phyloP scores from a whole-genome alignment of 257 asterid genomes.

The Avicennia marina region DNA sequence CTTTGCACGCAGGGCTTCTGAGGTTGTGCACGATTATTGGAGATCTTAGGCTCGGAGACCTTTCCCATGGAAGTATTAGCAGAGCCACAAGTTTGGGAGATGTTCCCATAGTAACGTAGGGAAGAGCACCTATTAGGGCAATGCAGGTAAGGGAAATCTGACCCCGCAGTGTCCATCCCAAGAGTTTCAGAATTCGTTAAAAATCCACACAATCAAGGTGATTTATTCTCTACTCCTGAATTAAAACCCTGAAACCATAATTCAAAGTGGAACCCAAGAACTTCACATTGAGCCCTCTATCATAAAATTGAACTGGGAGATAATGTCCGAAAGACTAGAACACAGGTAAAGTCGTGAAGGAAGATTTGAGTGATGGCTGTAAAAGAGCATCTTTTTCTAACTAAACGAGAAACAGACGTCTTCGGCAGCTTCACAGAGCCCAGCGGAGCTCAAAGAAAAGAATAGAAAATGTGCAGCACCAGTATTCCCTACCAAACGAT shows the following conservation, averaged over 20 bases:
- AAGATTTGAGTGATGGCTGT: constrained; percentile 4
- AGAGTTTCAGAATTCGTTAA: too few relatives aligned
- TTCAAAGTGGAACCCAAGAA: too few relatives aligned
- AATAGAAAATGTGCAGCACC: neutral
- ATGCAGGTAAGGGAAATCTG: too few relatives aligned
- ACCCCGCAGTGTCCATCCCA: too few relatives aligned
- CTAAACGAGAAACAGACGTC: constrained; percentile 12
- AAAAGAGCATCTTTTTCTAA: constrained; percentile 6
- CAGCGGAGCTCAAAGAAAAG: constrained; percentile 2
- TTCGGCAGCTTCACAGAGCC: constrained; percentile 11
- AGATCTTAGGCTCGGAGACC: neutral
- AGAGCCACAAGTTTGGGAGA: neutral
- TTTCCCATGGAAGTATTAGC: neutral
- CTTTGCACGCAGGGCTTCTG: neutral
- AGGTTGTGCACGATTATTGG: neutral
- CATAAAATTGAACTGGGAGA: neutral
- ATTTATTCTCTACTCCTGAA: neutral
- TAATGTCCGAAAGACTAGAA: neutral
- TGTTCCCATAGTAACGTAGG: neutral
- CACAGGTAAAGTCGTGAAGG: neutral
- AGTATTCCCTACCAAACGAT: neutral
- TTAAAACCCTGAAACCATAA: too few relatives aligned
- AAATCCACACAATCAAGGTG: too few relatives aligned
- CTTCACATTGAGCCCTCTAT: too few relatives aligned
- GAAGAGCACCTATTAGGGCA: too few relatives aligned